Conservation (phyloP, 345 rosid genomes). For the Mercurialis annua region DNA sequence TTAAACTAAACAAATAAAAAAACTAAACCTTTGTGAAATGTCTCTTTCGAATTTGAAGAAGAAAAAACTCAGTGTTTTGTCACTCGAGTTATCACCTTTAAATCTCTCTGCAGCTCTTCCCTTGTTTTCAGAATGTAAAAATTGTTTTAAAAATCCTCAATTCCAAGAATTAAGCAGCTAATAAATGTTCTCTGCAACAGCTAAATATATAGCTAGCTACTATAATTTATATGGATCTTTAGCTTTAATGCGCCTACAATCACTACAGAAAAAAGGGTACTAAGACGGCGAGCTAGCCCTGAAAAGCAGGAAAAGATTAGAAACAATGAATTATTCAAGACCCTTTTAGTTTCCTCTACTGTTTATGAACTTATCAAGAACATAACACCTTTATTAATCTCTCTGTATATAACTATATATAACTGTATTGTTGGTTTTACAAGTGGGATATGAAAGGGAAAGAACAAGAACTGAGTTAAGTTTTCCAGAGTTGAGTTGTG, state of each 20-base stretch:
- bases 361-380: neutral
- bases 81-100: conserved; percentile 15
- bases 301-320: conserved; percentile 23
- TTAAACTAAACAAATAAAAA: neutral
- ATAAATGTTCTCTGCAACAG: conserved; percentile 21
- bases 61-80: conserved; percentile 2
- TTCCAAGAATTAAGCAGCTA: conserved; percentile 20
- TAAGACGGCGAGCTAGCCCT: conserved; percentile 34
- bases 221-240: too few species aligned
- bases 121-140: conserved; percentile 20
- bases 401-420: too few species aligned
- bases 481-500: conserved; percentile 30
- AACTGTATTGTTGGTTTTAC: neutral
- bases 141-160: conserved; percentile 15
- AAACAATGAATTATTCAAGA: neutral
- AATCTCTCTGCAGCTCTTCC: neutral
- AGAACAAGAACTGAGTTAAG: conserved; percentile 35
- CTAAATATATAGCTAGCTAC: conserved; percentile 5
- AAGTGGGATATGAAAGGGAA: conserved; percentile 19
- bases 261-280: conserved; percentile 17
- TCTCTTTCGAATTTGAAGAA: conserved; percentile 20
- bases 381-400: neutral
- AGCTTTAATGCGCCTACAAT: conserved; percentile 27
- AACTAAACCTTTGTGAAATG: conserved; percentile 16
- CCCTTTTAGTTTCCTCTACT: conserved; percentile 10